Base-by-base conservation (phyloP, 75 land plant genomes). In the Cunninghamia lanceolata region DNA sequence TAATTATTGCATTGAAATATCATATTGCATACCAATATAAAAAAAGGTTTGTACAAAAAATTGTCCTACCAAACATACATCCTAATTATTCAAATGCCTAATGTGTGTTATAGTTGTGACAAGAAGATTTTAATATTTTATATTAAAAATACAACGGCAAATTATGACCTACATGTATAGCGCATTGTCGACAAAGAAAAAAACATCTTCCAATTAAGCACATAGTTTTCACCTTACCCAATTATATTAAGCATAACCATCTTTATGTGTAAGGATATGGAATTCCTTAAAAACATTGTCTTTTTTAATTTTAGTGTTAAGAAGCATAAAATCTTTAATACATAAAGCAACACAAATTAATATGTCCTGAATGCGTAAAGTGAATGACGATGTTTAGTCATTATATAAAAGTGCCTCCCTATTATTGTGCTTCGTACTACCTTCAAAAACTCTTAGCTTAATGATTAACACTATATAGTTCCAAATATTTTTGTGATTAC, bases 1-100 rank as follows among this genome's bases (percentile, higher is more conserved):
- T 43, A 80, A 80, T 42, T 43, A n/a, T 32, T 77, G 25, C 47
- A 43, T 80, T 80, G 50, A 80, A 45, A 80, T 80, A 10, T 77
- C 42, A 77, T 77, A 77, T 38, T 19, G 8, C 45, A 11, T 80
- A 43, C 10, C 4, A 42, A 28, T 38, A n/a, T 80, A 28, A 45
- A 80, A 76, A 71, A 71, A 3, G 34, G 36, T 70, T 70, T 71
- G 36, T 19, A 5, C n/a, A 7, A 77, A 79, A 79, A 0, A 14
- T 42, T 80, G n/a, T 2, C 21, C 45, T 79, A 42, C 25, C 28
- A 28, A 43, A 42, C 39, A 76, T 74, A 39, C 77, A 40, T 39
- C 43, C 80, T 19, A 77, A 38, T 77, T 38, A 45, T 38, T 77
- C 25, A 40, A 36, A 19, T 40, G 17, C 25, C 39, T 34, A 76